Percentiles rank a stretch among this genome's conserved stretches.
Evolutionary conservation across 345 rosid genomes (phyloP).

Genomic region (Gossypium thurberi): DNA sequence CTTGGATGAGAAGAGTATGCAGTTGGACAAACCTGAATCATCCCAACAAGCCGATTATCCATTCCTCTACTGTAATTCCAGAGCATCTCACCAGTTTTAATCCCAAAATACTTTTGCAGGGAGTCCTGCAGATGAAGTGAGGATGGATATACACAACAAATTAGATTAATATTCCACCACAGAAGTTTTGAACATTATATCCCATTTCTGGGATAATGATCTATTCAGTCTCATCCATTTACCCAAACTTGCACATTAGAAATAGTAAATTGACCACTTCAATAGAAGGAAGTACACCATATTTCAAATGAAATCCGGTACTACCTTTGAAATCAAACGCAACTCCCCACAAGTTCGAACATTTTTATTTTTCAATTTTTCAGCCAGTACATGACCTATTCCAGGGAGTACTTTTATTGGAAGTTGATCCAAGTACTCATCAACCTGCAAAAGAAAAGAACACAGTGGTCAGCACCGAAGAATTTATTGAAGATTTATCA

Average conservation of each 20-base stretch:
- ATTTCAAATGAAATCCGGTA: neutral
- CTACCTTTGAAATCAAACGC: slow-evolving; percentile 68
- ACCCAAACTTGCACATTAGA: neutral
- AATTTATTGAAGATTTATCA: neutral
- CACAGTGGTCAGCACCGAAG: slow-evolving; percentile 6
- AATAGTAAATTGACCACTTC: slow-evolving; percentile 5
- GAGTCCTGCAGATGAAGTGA: slow-evolving; percentile 45
- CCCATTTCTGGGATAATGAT: neutral
- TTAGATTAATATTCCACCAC: slow-evolving; percentile 4
- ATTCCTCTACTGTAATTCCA: slow-evolving; percentile 92
- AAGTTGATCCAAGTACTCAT: slow-evolving; percentile 59
- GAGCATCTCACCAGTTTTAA: slow-evolving; percentile 92
- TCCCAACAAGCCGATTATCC: slow-evolving; percentile 67
- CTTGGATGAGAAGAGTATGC: neutral
- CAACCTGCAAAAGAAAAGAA: slow-evolving; percentile 44
- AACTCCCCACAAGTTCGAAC: slow-evolving; percentile 70
- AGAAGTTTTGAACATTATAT: slow-evolving; percentile 8
- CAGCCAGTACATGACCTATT: slow-evolving; percentile 75
- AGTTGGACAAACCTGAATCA: slow-evolving; percentile 52
- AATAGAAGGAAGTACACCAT: neutral
- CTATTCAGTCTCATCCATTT: slow-evolving; percentile 4
- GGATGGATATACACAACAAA: neutral
- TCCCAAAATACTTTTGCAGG: slow-evolving; percentile 81
- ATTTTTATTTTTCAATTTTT: slow-evolving; percentile 63
- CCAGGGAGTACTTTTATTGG: slow-evolving; percentile 80